Evolutionary conservation across 202 grass and related monocot species (phyloP).

Genomic region (Schoenoplectus tabernaemontani): DNA sequence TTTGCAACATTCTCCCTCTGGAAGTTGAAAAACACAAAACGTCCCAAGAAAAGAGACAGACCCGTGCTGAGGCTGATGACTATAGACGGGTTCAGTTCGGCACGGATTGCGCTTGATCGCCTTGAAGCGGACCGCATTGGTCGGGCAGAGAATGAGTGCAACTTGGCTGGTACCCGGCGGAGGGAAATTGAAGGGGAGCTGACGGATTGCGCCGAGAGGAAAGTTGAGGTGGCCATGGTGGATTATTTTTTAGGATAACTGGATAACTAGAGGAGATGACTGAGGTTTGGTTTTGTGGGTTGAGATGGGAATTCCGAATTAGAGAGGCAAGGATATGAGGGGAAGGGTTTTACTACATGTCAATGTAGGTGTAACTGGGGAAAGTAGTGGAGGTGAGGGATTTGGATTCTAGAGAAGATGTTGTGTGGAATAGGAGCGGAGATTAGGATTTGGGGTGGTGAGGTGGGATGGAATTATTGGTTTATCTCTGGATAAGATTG

Average conservation of each 20-base stretch:
- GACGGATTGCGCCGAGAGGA: slow-evolving; percentile 31
- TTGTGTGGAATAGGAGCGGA: slow-evolving; percentile 19
- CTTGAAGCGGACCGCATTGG: slow-evolving; percentile 13
- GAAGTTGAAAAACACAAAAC: slow-evolving; percentile 99
- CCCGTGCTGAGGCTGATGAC: slow-evolving; percentile 98
- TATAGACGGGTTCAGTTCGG: slow-evolving; percentile 62
- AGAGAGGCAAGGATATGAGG: slow-evolving; percentile 8
- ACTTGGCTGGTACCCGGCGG: background rate
- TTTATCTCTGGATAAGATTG: slow-evolving; percentile 11
- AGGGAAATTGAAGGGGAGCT: slow-evolving; percentile 45
- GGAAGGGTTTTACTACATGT: background rate
- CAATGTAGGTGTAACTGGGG: background rate
- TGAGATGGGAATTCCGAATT: background rate
- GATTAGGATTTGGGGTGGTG: slow-evolving; percentile 16
- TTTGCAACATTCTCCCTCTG: slow-evolving; percentile 99
- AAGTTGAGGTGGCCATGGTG: slow-evolving; percentile 42
- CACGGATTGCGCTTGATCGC: slow-evolving; percentile 44
- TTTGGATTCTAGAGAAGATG: slow-evolving; percentile 13
- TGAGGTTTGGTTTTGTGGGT: background rate
- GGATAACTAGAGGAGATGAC: background rate
- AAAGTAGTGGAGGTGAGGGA: slow-evolving; percentile 16
- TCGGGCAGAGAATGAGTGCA: slow-evolving; percentile 25
- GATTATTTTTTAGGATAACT: background rate
- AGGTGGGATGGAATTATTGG: slow-evolving; percentile 23
- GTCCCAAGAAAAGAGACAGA: slow-evolving; percentile 86